A percentile compares a stretch with the other conserved stretches of the same genome.
Evolutionary conservation across 768 basidiomycete species (phyloP).

Genomic region (Lactarius indigo): DNA sequence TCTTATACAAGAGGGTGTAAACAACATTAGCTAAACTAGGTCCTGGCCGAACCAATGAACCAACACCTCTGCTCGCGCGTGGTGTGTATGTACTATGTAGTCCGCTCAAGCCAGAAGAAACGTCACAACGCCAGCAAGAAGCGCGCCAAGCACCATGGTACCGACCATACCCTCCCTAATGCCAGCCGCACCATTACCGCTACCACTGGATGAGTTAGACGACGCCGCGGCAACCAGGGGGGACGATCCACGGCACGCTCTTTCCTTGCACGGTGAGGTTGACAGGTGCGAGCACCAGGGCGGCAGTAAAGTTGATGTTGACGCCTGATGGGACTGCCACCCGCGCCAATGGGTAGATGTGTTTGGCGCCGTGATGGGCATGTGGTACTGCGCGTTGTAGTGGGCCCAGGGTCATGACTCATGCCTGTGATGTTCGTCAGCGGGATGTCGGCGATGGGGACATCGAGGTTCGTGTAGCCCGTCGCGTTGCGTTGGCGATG

Average conservation of each 20-base stretch:
- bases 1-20: background rate
- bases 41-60: background rate
- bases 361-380: slow-evolving; percentile 43
- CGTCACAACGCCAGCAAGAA: background rate
- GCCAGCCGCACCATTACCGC: background rate
- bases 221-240: no score
- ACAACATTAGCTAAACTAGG: background rate
- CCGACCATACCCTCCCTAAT: background rate
- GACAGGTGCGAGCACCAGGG: no score
- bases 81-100: background rate
- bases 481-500: slow-evolving; percentile 46
- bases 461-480: slow-evolving; percentile 41
- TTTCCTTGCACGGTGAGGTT: no score
- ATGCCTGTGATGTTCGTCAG: slow-evolving; percentile 42
- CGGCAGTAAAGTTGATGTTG: slow-evolving; percentile 35
- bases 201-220: no score
- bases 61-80: background rate
- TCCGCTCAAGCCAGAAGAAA: background rate
- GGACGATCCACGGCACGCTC: no score
- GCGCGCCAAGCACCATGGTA: background rate
- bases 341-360: slow-evolving; percentile 38
- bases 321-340: slow-evolving; percentile 36
- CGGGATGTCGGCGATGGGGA: slow-evolving; percentile 31
- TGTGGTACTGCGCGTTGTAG: slow-evolving; percentile 39
- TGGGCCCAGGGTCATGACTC: slow-evolving; percentile 42